Conservation (phyloP, 2,329 filamentous ascomycete genomes). For the Apiospora arundinis region DNA sequence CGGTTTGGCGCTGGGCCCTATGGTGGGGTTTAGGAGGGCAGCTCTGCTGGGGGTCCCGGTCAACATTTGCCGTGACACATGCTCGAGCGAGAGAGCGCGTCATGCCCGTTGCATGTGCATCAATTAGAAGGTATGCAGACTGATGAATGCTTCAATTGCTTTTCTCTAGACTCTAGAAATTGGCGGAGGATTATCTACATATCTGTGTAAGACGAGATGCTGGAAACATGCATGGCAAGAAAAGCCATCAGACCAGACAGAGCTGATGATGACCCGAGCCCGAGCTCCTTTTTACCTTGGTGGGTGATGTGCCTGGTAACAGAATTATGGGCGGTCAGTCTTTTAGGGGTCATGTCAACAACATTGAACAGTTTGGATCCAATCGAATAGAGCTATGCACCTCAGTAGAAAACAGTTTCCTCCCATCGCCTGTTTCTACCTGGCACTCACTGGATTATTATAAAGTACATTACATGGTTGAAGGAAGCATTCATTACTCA, state of each 20-base stretch:
- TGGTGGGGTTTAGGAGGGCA: conserved; percentile 17
- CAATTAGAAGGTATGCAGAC: no score
- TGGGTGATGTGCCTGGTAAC: not conserved
- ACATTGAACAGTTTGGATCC: not conserved
- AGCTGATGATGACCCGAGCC: not conserved
- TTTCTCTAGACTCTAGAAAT: no score
- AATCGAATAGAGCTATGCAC: not conserved
- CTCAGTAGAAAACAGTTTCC: not conserved
- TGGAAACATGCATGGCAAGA: not conserved
- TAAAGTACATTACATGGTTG: not conserved
- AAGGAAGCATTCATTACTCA: not conserved
- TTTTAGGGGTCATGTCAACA: not conserved
- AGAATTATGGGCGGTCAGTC: not conserved
- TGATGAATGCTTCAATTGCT: no score
- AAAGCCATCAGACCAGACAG: no score
- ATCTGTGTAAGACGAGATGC: no score
- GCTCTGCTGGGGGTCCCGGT: not conserved
- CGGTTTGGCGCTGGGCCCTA: conserved; percentile 16
- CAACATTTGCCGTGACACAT: conserved; percentile 16
- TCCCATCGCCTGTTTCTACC: no score
- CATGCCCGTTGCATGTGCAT: not conserved
- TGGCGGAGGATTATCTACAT: no score
- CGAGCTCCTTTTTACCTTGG: not conserved
- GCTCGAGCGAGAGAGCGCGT: conserved; percentile 2
- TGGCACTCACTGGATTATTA: no score